A percentile compares a stretch with the other conserved stretches of the same genome.
phyloP scores from a whole-genome alignment of 441 rosid genomes.

The Heliophila coronopifolia region DNA sequence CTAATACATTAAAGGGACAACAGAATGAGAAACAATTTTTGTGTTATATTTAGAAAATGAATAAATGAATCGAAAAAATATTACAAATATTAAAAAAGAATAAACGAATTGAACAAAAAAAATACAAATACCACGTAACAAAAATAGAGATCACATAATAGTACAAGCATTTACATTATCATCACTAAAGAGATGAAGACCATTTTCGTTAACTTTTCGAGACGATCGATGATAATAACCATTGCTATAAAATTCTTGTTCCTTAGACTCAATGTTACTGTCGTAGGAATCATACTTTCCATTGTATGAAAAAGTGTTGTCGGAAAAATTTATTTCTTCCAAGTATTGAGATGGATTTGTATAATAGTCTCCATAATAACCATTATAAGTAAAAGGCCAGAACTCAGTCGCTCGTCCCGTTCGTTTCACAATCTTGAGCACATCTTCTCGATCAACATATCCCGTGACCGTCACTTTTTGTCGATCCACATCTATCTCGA shows the following conservation, averaged over 20 bases:
- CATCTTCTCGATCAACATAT: constrained; percentile 54
- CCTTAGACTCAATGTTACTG: too few relatives aligned
- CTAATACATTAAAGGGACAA: too few relatives aligned
- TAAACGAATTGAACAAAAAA: not conserved
- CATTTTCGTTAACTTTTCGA: constrained; percentile 40
- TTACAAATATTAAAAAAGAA: too few relatives aligned
- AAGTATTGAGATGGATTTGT: constrained; percentile 44
- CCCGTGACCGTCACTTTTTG: constrained; percentile 81
- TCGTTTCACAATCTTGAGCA: constrained; percentile 61
- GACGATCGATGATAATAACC: constrained; percentile 8
- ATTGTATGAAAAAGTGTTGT: constrained; percentile 39
- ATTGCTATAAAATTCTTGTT: too few relatives aligned
- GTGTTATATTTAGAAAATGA: not conserved
- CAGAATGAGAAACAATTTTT: too few relatives aligned
- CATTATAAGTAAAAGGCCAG: constrained; percentile 75
- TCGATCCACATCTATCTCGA: constrained; percentile 62
- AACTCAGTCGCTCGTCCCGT: constrained; percentile 68
- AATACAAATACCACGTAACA: not conserved
- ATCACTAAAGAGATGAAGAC: constrained; percentile 75
- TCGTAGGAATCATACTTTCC: constrained; percentile 56
- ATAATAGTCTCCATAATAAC: constrained; percentile 46
- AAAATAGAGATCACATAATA: constrained; percentile 35
- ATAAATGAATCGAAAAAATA: not conserved
- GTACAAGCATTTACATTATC: constrained; percentile 70
- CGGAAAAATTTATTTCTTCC: constrained; percentile 19